Percentiles rank a stretch among this genome's conserved stretches.
Conservation (phyloP, 495 filamentous ascomycete genomes). For the Trichoderma reesei region DNA sequence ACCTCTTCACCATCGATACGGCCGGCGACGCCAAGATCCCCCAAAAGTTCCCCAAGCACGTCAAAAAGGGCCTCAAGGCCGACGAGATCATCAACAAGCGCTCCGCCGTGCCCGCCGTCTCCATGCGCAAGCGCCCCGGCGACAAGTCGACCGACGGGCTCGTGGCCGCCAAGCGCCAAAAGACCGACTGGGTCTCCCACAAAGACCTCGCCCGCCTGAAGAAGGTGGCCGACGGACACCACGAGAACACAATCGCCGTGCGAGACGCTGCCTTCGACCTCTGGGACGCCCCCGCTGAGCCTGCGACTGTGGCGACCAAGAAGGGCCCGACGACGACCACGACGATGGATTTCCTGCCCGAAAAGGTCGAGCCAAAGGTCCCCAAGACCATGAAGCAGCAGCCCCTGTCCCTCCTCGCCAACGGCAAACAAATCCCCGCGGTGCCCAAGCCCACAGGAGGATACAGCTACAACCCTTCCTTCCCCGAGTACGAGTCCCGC, state of each 20-base stretch:
- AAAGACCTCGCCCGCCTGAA: slow-evolving; percentile 72
- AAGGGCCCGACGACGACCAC: slow-evolving; percentile 13
- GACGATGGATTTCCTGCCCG: slow-evolving; percentile 46
- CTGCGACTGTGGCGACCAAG: slow-evolving; percentile 13
- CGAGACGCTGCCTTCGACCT: slow-evolving; percentile 59
- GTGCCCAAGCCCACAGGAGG: slow-evolving; percentile 69
- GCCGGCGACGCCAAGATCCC: slow-evolving; percentile 53
- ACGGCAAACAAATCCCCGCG: slow-evolving; percentile 66
- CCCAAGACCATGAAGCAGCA: slow-evolving; percentile 67
- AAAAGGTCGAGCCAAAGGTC: slow-evolving; percentile 53
- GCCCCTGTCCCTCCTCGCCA: slow-evolving; percentile 69
- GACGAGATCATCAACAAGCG: slow-evolving; percentile 85
- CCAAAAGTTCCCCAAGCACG: slow-evolving; percentile 49
- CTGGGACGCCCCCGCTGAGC: slow-evolving; percentile 53
- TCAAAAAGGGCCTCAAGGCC: slow-evolving; percentile 62
- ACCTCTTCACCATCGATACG: slow-evolving; percentile 77
- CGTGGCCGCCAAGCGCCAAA: slow-evolving; percentile 61
- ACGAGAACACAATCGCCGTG: slow-evolving; percentile 43
- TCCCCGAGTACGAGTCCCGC: slow-evolving; percentile 71
- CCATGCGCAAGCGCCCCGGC: slow-evolving; percentile 61
- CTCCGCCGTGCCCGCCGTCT: slow-evolving; percentile 68
- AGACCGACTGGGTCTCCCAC: slow-evolving; percentile 63
- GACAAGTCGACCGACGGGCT: slow-evolving; percentile 51
- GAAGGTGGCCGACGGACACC: slow-evolving; percentile 63
- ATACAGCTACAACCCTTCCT: slow-evolving; percentile 83